phyloP scores from a whole-genome alignment of 768 basidiomycete genomes.

The Phanerochaete carnosa region DNA sequence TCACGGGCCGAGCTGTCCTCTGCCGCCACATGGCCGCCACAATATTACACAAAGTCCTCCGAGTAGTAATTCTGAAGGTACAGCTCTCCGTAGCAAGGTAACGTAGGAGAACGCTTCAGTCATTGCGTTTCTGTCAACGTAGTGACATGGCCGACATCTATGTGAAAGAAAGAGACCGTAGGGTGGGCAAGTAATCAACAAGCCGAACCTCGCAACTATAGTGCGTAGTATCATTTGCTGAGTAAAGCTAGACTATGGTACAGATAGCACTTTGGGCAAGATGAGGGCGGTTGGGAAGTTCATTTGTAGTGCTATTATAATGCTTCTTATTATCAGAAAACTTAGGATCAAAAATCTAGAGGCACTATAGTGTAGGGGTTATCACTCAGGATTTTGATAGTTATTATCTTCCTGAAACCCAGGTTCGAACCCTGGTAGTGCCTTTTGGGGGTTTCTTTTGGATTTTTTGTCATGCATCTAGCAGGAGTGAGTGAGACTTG shows the following conservation, averaged over 20 bases:
- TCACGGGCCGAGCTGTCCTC: no score
- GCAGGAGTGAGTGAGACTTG: background rate
- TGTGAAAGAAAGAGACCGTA: background rate
- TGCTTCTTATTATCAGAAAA: background rate
- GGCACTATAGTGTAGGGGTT: slow-evolving; percentile 18
- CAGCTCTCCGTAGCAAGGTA: no score
- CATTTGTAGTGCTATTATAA: background rate
- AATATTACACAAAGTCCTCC: no score
- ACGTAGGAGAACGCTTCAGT: no score
- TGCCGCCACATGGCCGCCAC: no score
- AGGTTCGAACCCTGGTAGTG: slow-evolving; percentile 15
- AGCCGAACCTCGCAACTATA: background rate
- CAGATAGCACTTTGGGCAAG: background rate
- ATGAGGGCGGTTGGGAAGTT: background rate
- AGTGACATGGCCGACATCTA: no score
- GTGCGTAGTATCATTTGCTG: background rate
- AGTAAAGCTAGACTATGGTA: background rate
- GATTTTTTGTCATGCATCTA: background rate
- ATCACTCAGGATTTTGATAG: slow-evolving; percentile 18
- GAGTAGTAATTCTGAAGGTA: no score
- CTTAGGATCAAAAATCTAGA: background rate
- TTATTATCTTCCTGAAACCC: slow-evolving; percentile 11
- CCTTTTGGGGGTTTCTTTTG: background rate
- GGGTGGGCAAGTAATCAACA: background rate
- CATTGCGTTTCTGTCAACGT: no score